Conservation (phyloP, 108 stramenopile genomes). For the Cyclostephanos invisitatus region DNA sequence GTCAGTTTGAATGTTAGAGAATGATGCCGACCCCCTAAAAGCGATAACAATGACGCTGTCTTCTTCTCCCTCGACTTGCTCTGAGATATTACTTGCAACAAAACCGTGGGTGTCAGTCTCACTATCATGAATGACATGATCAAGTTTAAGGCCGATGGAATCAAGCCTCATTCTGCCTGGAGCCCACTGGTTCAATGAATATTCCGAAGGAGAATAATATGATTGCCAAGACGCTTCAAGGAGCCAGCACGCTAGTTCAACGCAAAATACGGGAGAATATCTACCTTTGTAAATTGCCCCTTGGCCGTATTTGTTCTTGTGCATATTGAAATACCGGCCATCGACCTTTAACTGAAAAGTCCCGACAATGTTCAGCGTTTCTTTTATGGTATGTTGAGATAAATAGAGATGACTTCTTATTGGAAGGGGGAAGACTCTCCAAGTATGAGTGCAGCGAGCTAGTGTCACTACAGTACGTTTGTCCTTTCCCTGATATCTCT, state of each 20-base stretch:
- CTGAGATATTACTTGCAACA: conserved; percentile 65
- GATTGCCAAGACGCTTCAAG: conserved; percentile 91
- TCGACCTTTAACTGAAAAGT: conserved; percentile 43
- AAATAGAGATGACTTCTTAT: conserved; percentile 51
- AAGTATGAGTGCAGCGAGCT: conserved; percentile 57
- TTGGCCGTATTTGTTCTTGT: conserved; percentile 43
- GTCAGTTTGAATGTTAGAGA: conserved; percentile 81
- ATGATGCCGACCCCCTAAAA: conserved; percentile 87
- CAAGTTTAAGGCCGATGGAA: conserved; percentile 70
- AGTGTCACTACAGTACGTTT: conserved; percentile 68
- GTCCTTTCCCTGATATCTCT: conserved; percentile 59
- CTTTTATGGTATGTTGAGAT: conserved; percentile 51
- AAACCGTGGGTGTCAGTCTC: conserved; percentile 75
- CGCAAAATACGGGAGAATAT: conserved; percentile 86
- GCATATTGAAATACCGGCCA: conserved; percentile 18
- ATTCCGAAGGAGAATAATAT: conserved; percentile 77
- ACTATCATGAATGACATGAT: conserved; percentile 70
- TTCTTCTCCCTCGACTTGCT: conserved; percentile 80
- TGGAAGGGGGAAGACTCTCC: conserved; percentile 77
- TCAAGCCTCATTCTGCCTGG: conserved; percentile 76
- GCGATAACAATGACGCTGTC: conserved; percentile 87
- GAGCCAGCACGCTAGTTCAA: conserved; percentile 87
- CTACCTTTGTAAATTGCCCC: conserved; percentile 48
- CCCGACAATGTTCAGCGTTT: conserved; percentile 45
- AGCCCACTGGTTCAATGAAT: conserved; percentile 48